A percentile compares a stretch with the other conserved stretches of the same genome.
These are phyloP conservation scores for Nannochloropsis salina DNA, from an alignment of 108 stramenopile genomes.

Conservation along the genomic window DNA sequence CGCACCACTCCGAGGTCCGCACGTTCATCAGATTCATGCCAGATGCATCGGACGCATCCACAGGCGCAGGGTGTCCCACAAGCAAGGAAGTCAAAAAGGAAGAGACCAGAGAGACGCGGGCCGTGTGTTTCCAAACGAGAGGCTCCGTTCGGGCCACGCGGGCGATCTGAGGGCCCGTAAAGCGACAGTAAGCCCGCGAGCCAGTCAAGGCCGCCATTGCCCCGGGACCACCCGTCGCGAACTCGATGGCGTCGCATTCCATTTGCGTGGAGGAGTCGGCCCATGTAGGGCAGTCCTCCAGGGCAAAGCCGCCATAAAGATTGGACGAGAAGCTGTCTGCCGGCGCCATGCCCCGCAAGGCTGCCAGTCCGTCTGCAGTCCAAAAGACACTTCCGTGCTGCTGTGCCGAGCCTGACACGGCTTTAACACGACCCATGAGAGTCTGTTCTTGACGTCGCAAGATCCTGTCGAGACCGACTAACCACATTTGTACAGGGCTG, in stretches of 20 bases:
- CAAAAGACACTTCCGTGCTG: slow-evolving; percentile 52
- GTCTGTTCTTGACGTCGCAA: slow-evolving; percentile 28
- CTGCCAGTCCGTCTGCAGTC: slow-evolving; percentile 18
- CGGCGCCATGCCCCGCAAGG: background rate
- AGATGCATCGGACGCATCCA: slow-evolving; percentile 41
- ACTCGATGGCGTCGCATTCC: slow-evolving; percentile 44
- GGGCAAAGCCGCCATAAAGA: slow-evolving; percentile 27
- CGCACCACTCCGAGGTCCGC: slow-evolving; percentile 25
- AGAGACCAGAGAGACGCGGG: slow-evolving; percentile 41
- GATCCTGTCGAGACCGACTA: slow-evolving; percentile 42
- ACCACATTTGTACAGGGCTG: slow-evolving; percentile 48
- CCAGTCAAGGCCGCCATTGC: slow-evolving; percentile 43
- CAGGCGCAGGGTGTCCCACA: slow-evolving; percentile 31
- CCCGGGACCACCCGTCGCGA: slow-evolving; percentile 40
- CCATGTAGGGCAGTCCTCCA: slow-evolving; percentile 48
- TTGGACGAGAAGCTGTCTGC: background rate
- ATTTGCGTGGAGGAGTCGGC: slow-evolving; percentile 38
- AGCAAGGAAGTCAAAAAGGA: slow-evolving; percentile 43
- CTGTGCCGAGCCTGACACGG: slow-evolving; percentile 43
- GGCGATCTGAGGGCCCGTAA: slow-evolving; percentile 45
- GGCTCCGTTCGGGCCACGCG: slow-evolving; percentile 22
- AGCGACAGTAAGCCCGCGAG: slow-evolving; percentile 49
- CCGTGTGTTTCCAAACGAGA: slow-evolving; percentile 26
- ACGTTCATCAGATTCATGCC: slow-evolving; percentile 56
- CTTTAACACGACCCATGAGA: slow-evolving; percentile 23